phyloP scores from a whole-genome alignment of 2,329 filamentous ascomycete species.

The Parastagonospora nodorum region DNA sequence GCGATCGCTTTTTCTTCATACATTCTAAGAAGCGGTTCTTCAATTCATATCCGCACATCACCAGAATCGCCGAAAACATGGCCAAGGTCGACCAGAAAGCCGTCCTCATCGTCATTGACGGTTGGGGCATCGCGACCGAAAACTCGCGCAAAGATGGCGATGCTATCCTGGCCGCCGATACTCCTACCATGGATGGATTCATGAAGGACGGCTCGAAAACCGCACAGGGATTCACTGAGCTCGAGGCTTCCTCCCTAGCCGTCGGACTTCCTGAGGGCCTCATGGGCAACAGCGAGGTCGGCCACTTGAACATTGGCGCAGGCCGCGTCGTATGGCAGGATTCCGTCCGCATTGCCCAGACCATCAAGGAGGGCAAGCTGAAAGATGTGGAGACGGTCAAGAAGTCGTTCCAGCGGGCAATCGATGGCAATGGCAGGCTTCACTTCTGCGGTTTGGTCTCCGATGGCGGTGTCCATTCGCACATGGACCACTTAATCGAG shows the following conservation, averaged over 20 bases:
- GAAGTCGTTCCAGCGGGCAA: constrained; percentile 76
- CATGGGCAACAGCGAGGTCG: constrained; percentile 99
- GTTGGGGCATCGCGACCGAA: constrained; percentile 88
- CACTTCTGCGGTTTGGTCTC: constrained; percentile 92
- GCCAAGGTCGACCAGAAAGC: constrained; percentile 71
- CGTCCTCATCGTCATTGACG: constrained; percentile 93
- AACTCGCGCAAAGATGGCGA: constrained; percentile 86
- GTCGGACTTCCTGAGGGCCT: constrained; percentile 95
- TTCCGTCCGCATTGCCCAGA: constrained; percentile 90
- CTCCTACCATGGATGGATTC: constrained; percentile 93
- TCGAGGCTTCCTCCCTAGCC: constrained; percentile 94
- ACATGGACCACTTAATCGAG: constrained; percentile 90
- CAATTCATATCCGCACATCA: neutral
- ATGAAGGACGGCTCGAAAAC: constrained; percentile 68
- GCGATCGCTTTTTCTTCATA: too few relatives aligned
- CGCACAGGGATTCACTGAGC: constrained; percentile 82
- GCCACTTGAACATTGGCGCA: constrained; percentile 97
- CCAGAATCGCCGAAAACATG: constrained; percentile 50
- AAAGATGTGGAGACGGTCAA: constrained; percentile 77
- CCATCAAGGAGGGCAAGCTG: constrained; percentile 83
- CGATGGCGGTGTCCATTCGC: constrained; percentile 94
- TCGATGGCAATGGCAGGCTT: constrained; percentile 86
- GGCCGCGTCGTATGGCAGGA: constrained; percentile 97
- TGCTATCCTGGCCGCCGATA: constrained; percentile 91
- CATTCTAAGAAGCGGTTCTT: too few relatives aligned